Evolutionary conservation across 1,284 basidiomycete species (phyloP).

Genomic region (Trichosporon asahii): DNA sequence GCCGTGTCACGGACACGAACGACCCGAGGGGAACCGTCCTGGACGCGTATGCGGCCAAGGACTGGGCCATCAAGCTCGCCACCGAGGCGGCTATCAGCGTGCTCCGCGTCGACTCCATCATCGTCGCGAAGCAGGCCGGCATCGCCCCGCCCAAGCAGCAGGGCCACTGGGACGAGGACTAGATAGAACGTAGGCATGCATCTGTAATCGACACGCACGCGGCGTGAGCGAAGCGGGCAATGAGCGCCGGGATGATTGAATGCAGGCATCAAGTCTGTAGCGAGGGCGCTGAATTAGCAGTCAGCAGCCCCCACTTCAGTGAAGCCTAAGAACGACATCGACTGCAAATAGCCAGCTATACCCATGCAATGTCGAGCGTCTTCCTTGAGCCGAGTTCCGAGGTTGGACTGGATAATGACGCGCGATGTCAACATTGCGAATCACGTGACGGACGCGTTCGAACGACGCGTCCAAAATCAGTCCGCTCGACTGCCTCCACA

Average conservation of each 20-base stretch:
- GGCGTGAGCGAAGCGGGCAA: background rate
- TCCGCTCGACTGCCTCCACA: background rate
- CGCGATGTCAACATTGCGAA: conserved; percentile 1
- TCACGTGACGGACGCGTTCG: conserved; percentile 5
- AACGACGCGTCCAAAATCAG: background rate
- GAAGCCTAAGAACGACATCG: no score
- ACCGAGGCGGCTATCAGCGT: conserved; percentile 93
- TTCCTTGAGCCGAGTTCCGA: no score
- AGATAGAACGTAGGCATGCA: conserved; percentile 21
- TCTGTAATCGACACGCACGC: conserved; percentile 1
- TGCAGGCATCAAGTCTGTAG: no score
- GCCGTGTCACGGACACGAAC: conserved; percentile 23
- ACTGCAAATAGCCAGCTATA: no score
- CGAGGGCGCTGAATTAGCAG: no score
- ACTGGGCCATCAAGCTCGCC: conserved; percentile 53
- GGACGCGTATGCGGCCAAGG: conserved; percentile 51
- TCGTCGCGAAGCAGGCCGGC: conserved; percentile 91
- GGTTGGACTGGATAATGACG: no score
- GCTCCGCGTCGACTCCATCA: conserved; percentile 93
- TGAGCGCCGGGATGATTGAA: no score
- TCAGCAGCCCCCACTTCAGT: no score
- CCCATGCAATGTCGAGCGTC: no score
- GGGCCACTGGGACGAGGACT: conserved; percentile 54
- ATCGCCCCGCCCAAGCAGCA: conserved; percentile 52
- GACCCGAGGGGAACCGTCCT: conserved; percentile 28